Percentiles rank a stretch among this genome's conserved stretches.
These are phyloP conservation scores for Phylloporus sp. DNA, from an alignment of 768 basidiomycete species.

Conservation along the genomic window DNA sequence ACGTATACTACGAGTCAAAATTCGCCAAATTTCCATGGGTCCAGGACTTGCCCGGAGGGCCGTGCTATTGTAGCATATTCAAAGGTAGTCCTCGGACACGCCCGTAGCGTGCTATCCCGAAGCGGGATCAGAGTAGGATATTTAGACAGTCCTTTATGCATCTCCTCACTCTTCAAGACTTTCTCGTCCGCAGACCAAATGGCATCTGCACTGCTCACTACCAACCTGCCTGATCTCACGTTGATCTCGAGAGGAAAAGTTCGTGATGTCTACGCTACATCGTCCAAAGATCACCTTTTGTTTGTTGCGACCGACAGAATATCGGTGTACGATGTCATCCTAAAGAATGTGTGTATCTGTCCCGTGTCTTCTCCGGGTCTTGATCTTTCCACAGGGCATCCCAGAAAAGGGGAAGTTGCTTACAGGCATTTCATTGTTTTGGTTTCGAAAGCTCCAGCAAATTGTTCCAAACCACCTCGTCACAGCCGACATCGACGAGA, in stretches of 20 bases:
- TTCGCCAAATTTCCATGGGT: too few species aligned
- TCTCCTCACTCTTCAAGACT: neutral
- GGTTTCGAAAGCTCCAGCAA: conserved; percentile 80
- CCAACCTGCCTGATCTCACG: conserved; percentile 57
- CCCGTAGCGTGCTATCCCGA: conserved; percentile 14
- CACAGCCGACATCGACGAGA: conserved; percentile 68
- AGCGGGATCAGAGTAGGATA: conserved; percentile 1
- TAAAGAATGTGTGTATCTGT: conserved; percentile 72
- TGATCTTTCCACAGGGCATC: conserved; percentile 61
- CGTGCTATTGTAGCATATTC: conserved; percentile 14
- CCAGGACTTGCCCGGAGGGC: too few species aligned
- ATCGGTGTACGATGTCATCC: conserved; percentile 93
- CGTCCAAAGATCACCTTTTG: conserved; percentile 67
- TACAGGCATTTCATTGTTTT: conserved; percentile 89
- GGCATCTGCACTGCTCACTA: conserved; percentile 44
- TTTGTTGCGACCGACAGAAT: conserved; percentile 96
- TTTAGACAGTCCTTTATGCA: conserved; percentile 1
- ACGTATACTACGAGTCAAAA: too few species aligned
- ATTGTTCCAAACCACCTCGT: conserved; percentile 91
- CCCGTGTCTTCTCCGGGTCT: neutral
- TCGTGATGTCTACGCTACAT: conserved; percentile 85
- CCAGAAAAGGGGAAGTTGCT: conserved; percentile 90
- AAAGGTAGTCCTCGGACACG: conserved; percentile 3
- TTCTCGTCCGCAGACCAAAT: conserved; percentile 10
- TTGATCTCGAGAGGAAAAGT: conserved; percentile 92